These are phyloP conservation scores for Astragalus glycyphyllos DNA, from an alignment of 306 rosid genomes.

Conservation along the genomic window DNA sequence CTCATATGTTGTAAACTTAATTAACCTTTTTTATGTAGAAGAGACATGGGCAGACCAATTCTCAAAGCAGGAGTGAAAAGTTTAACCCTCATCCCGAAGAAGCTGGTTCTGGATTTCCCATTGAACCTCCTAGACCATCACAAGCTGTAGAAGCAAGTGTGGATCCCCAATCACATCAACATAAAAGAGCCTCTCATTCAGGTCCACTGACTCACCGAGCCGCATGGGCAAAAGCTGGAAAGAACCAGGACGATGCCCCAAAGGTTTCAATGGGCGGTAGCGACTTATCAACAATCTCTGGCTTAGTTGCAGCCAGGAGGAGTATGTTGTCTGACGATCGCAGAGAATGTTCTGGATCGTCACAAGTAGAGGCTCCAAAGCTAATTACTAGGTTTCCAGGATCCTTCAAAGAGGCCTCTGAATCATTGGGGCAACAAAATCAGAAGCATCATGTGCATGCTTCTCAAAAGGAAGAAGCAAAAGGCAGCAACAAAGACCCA, in stretches of 20 bases:
- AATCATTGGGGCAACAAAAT: slow-evolving; percentile 57
- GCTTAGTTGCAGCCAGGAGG: slow-evolving; percentile 89
- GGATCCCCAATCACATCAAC: slow-evolving; percentile 66
- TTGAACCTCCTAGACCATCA: slow-evolving; percentile 98
- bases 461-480: slow-evolving; percentile 71
- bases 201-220: slow-evolving; percentile 92
- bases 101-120: slow-evolving; percentile 96
- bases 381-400: slow-evolving; percentile 83
- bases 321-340: slow-evolving; percentile 86
- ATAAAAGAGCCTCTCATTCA: slow-evolving; percentile 97
- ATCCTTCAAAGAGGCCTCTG: slow-evolving; percentile 90
- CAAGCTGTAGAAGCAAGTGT: slow-evolving; percentile 64
- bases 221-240: slow-evolving; percentile 86
- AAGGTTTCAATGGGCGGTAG: slow-evolving; percentile 77
- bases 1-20: slow-evolving; percentile 15
- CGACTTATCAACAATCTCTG: slow-evolving; percentile 69
- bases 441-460: slow-evolving; percentile 70
- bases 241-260: slow-evolving; percentile 79
- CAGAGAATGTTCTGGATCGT: slow-evolving; percentile 77
- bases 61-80: slow-evolving; percentile 97
- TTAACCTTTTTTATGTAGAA: slow-evolving; percentile 59
- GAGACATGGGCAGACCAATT: slow-evolving; percentile 72
- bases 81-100: slow-evolving; percentile 97
- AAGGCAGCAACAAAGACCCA: slow-evolving; percentile 74
- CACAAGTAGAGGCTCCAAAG: slow-evolving; percentile 77